Evolutionary conservation across 2,329 filamentous ascomycete genomes (phyloP), one percentile per base, ranked within the genome.

Genomic region (Diaporthe vaccinii): DNA sequence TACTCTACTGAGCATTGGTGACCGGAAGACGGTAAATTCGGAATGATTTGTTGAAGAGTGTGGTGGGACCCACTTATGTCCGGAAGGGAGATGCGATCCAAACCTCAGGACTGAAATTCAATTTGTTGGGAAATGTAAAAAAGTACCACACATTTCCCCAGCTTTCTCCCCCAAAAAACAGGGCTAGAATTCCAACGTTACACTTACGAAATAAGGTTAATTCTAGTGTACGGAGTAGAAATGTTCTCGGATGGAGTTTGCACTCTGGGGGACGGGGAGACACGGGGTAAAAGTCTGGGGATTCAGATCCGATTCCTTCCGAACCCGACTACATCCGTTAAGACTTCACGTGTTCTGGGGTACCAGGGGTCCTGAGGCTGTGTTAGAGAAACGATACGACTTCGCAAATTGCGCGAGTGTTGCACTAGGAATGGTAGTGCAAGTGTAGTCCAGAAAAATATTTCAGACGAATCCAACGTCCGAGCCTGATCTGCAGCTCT

Each of bases 271-370:
- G 36, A 41, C 58, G 53, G 57, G 34, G 31, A 41, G 36, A 61
- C 25, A 69, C 49, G 65, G 65, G 65, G 65, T 55, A 69, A 69
- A 69, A 69, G 49, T 55, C 65, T 55, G 46, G 65, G 65, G 65
- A 55, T 41, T 55, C 1, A 46, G 65, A 41, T 41, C 65, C 65
- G 65, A 34, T 69, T 69, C n/a, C 65, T 8, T 25, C 65, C 65
- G 65, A 55, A 12, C 49, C 65, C 49, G 65, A 69, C 46, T 25
- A 36, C 22, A 36, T 39, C 65, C 65, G 31, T 67, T n/a, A 51
- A 51, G 17, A 51, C 44, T 36, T 49, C 2, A 36, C 44, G 41
- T 10, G 28, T 67, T 67, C 44, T 17, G 41, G 44, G 44, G 25
- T 28, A 36, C 41, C 61, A 46, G 25, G 28, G 41, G 20, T 15